Evolutionary conservation across 2,329 filamentous ascomycete species (phyloP), one percentile per base, ranked within the genome.

Genomic region (Exserohilum rostratum): DNA sequence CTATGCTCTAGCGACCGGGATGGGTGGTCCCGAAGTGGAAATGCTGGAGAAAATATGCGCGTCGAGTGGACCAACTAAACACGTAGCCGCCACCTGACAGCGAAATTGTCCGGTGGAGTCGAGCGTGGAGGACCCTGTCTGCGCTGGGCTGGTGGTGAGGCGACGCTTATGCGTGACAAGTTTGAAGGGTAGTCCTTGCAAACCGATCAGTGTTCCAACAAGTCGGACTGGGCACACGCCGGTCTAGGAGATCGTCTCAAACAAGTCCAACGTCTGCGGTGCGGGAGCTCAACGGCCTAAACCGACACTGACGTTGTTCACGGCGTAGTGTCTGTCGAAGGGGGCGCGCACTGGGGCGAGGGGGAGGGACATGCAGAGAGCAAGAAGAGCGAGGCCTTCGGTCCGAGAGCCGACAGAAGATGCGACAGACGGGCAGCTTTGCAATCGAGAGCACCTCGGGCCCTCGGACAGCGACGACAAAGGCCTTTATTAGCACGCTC

Each of bases 131-230:
- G 69, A 67, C 59, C 64, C 69, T 65, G 64, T 57, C 49, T 39
- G 53, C 44, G 47, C 53, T 59, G 54, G 60, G 65, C 53, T 61
- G 65, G 65, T 66, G 64, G 56, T 64, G 65, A 67, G 58, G 64
- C 63, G 61, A 64, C 55, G 65, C 59, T 66, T 62, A 65, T 60
- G 65, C 64, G 61, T 67, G 63, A 58, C 57, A 52, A 60, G 61
- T 65, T 65, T 67, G 65, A 69, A 72, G 71, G 72, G 68, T 58
- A 62, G 60, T 70, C 71, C 70, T 73, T 74, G 71, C 69, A 69
- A 58, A 46, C 57, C 53, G 53, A 58, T 63, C 57, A 64, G 57
- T 63, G 65, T 67, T 68, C 60, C 62, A 70, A 65, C 66, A 60
- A 64, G 65, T 63, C 61, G 66, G 65, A 59, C 61, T 57, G 55